Evolutionary conservation across 345 rosid species (phyloP).

Genomic region (Eucalyptus paniculata): DNA sequence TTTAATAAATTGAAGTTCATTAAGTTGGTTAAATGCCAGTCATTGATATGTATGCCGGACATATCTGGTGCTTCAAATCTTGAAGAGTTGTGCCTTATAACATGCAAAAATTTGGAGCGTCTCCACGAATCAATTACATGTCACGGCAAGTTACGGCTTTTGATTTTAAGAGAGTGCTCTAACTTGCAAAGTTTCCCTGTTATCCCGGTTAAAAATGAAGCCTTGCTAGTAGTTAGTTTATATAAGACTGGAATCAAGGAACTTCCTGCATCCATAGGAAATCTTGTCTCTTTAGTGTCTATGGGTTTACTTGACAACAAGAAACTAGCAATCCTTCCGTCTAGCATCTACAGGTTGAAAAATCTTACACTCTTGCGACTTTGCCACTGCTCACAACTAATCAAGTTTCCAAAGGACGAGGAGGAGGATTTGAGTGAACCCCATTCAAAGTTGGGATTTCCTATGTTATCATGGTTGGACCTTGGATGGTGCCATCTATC

Average conservation of each 20-base stretch:
- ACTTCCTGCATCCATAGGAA: too few relatives aligned
- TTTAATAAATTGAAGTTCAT: too few relatives aligned
- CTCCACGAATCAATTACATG: too few relatives aligned
- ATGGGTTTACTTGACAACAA: rapidly evolving
- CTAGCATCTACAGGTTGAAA: too few relatives aligned
- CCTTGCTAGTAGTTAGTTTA: rapidly evolving
- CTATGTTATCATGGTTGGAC: rapidly evolving
- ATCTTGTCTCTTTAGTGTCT: rapidly evolving
- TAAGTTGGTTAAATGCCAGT: rapidly evolving
- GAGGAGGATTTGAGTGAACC: neutral
- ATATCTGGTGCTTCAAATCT: too few relatives aligned
- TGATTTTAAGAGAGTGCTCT: too few relatives aligned
- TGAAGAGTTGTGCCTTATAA: too few relatives aligned
- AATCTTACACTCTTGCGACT: rapidly evolving
- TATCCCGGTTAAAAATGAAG: rapidly evolving
- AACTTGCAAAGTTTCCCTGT: too few relatives aligned
- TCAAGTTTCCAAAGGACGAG: neutral
- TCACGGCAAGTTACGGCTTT: rapidly evolving
- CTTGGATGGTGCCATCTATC: neutral
- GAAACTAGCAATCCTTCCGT: too few relatives aligned
- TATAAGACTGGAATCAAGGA: rapidly evolving
- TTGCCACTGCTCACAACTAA: rapidly evolving
- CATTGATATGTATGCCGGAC: rapidly evolving
- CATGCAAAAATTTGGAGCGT: too few relatives aligned
- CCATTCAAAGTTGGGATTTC: neutral